Base-by-base conservation (phyloP, 306 rosid species). In the Glycyrrhiza uralensis region DNA sequence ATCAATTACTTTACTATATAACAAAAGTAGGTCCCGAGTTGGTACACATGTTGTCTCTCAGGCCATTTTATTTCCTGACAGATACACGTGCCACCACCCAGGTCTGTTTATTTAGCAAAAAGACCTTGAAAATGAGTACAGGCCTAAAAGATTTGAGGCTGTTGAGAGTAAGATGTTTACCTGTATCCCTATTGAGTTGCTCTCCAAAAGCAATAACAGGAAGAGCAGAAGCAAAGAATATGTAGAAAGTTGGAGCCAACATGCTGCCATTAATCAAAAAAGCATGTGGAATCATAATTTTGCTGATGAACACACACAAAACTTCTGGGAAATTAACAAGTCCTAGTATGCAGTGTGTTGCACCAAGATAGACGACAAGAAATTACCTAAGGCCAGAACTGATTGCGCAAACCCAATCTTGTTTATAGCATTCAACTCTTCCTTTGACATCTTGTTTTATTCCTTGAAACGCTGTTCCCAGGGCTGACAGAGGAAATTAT, bases 171-270 rank as follows among this genome's bases (percentile, higher is more conserved):
- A 30, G 41, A 41, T 35, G 15, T 67, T 55, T 78, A 89, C 97
- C 92, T 50, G 98, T 92, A 35, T 92, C 88, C 72, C 88, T 85
- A 52, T 72, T 82, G 4, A 92, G 89, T 69, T 92, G 98, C 77
- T 90, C 96, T 39, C 96, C 96, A 56, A 93, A 93, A 56, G 96
- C 95, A 75, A 88, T 93, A 42, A 93, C 97, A 11, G 97, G 96
- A 22, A 91, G 94, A 33, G 96, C 97, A 66, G 97, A 93, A 61
- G 96, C 98, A 72, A 89, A 86, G 85, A 91, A 93, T 50, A 91
- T 89, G 76, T 93, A 93, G 78, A 88, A 85, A 15, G 97, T 89
- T 17, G 98, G 98, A 77, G 96, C 98, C 79, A 91, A 83, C 59
- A 89, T 83, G 76, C 96, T 89, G 84, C 49, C 32, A 82, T 45